Evolutionary conservation across 768 basidiomycete species (phyloP), one percentile per base, ranked within the genome.

Genomic region (Lentinula sp.): DNA sequence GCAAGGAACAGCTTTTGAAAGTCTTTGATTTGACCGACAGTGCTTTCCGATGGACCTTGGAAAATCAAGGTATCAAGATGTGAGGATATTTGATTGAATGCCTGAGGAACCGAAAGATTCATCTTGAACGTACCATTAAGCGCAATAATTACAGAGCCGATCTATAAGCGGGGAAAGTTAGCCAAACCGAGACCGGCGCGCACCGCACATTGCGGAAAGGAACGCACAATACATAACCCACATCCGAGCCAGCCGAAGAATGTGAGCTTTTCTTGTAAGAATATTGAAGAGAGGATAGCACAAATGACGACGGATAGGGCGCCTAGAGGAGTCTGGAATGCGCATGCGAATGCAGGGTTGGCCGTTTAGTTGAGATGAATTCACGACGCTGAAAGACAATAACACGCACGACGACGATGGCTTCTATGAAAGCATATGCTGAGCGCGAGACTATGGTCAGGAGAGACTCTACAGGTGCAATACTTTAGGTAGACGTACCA

Each of bases 231-330:
- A 74, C 93, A 96, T 16, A 98, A 82, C 15, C 77, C 83, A 72
- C 95, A 97, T 18, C 95, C 96, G 63, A 98, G 79, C 95, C 95
- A 98, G 53, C 97, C 96, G 70, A 99, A 98, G 74, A 98, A 93
- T 39, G 88, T 91, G 48, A 99, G 83, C 58, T 80, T 92, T 72
- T 98, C 96, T 52, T 95, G 86, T 67, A 99, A 88, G 76, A 98
- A 92, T 65, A 96, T 79, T 34, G 93, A 95, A 6, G 95, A 95
- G 16, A 98, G 76, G 37, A 96, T 89, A 54, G 95, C 95, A 71
- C 88, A 96, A 64, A 98, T 80, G 65, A 99, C 97, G 66, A 99
- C 97, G 18, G 94, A 95, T 59, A 99, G 83, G 7, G 96, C 95
- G 45, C 96, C 96, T 67, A 99, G 84, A 2, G 96, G 97, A 42